phyloP scores from a whole-genome alignment of 2,329 filamentous ascomycete species.

The Salinomyces thailandicus region DNA sequence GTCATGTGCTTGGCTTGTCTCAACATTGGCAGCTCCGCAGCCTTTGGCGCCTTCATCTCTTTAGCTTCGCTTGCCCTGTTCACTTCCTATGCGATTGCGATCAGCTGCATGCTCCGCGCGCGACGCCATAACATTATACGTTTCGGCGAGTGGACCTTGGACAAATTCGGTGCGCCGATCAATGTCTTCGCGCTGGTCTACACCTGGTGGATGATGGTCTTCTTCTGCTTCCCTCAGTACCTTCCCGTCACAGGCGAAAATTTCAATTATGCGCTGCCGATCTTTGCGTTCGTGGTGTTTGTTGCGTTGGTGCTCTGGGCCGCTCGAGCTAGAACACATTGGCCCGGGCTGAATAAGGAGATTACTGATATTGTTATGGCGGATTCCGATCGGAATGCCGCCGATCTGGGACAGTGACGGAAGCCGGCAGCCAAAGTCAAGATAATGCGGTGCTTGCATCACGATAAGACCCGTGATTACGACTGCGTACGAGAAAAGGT shows the following conservation, averaged over 20 bases:
- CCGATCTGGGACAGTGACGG: too few species aligned
- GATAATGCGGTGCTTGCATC: too few species aligned
- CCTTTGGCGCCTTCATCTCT: too few species aligned
- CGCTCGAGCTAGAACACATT: too few species aligned
- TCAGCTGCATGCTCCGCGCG: constrained; percentile 13
- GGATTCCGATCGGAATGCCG: too few species aligned
- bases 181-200: constrained; percentile 17
- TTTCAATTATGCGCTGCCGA: constrained; percentile 19
- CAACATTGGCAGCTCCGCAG: too few species aligned
- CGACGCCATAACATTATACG: constrained; percentile 2
- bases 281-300: constrained; percentile 14
- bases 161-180: constrained; percentile 12
- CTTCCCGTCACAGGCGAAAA: constrained; percentile 15
- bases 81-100: constrained; percentile 18
- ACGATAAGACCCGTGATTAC: too few species aligned
- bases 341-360: too few species aligned
- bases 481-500: too few species aligned
- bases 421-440: too few species aligned
- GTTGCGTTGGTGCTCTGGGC: constrained; percentile 12
- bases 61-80: constrained; percentile 17
- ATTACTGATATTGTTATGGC: too few species aligned
- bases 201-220: constrained; percentile 15
- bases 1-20: too few species aligned
- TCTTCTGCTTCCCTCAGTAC: constrained; percentile 16
- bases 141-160: constrained; percentile 14